Evolutionary conservation across 2,329 filamentous ascomycete species (phyloP), one percentile per base, ranked within the genome.

Genomic region (Alternaria conjuncta): DNA sequence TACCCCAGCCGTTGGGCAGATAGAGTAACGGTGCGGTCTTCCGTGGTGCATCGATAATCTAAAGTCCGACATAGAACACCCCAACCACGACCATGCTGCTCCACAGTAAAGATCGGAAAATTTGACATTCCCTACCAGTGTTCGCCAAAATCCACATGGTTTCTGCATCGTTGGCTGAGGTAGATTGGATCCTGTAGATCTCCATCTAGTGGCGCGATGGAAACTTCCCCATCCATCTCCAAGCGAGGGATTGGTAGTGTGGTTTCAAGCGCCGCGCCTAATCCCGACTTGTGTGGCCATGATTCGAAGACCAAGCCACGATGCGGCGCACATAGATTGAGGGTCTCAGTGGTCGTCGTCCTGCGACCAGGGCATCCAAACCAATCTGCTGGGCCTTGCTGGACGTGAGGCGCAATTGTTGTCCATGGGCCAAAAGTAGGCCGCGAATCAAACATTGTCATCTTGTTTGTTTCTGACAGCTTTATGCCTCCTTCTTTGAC

Each of bases 281-380:
- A 53, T 30, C 49, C 32, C 32, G 49, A 20, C n/a, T 26, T 30
- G 20, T 9, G 45, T 13, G 55, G 55, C 30, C 45, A 41, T 51
- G 30, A 49, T 50, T 57, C 45, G 12, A 30, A 32, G 45, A 21
- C 53, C 28, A 41, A 61, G 59, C 59, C 55, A 58, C 60, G 55
- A 61, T 53, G 60, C 55, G 56, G 49, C 43, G 60, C 60, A 50
- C 43, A 50, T 63, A 28, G 56, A 63, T 60, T 63, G 60, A 49
- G 50, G 55, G 25, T 36, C 28, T 30, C 36, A 36, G 32, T 36
- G 32, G 32, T 36, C 32, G 32, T 36, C 20, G 30, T 60, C 28
- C 41, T 61, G 58, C 58, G 53, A 50, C 58, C 45, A 50, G 45
- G 45, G 45, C 12, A 15, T 23, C 49, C 41, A 32, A 45, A 28